phyloP scores from a whole-genome alignment of 352 stramenopile species.

The Pythium grandisporangium region DNA sequence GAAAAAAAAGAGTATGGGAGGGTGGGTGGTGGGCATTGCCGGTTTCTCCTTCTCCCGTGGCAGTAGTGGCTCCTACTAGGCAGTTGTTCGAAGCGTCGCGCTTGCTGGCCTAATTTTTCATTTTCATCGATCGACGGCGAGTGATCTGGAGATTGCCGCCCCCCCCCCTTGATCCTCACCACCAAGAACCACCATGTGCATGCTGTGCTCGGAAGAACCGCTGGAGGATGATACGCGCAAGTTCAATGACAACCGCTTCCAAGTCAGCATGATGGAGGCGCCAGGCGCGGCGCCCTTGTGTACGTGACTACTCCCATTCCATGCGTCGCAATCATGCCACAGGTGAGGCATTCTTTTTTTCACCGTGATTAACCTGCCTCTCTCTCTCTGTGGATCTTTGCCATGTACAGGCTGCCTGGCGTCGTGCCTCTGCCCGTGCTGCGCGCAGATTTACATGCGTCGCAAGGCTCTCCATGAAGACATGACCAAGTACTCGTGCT shows the following conservation, averaged over 20 bases:
- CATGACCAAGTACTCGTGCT: conserved; percentile 91
- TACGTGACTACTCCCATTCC: conserved; percentile 24
- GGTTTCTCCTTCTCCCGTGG: too few relatives aligned
- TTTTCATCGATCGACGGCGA: too few relatives aligned
- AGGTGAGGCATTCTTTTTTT: background rate
- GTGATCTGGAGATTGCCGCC: too few relatives aligned
- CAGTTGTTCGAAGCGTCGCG: too few relatives aligned
- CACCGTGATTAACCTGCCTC: background rate
- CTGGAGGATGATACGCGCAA: conserved; percentile 60
- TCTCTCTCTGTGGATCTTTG: background rate
- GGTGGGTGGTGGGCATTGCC: too few relatives aligned
- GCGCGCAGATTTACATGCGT: conserved; percentile 86
- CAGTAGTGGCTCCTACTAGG: too few relatives aligned
- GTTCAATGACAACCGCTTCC: conserved; percentile 66
- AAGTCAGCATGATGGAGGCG: conserved; percentile 85
- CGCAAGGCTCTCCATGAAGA: conserved; percentile 87
- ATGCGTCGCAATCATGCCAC: too few relatives aligned
- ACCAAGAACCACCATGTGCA: conserved; percentile 58
- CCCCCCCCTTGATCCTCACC: too few relatives aligned
- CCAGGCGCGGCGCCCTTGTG: conserved; percentile 74
- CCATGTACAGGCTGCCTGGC: conserved; percentile 34
- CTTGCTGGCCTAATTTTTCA: too few relatives aligned
- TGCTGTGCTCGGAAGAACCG: conserved; percentile 58
- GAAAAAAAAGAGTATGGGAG: too few relatives aligned
- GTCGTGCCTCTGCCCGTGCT: conserved; percentile 80